Percentiles rank a stretch among this genome's conserved stretches.
phyloP scores from a whole-genome alignment of 1,284 basidiomycete genomes.

The Moesziomyces sp. region DNA sequence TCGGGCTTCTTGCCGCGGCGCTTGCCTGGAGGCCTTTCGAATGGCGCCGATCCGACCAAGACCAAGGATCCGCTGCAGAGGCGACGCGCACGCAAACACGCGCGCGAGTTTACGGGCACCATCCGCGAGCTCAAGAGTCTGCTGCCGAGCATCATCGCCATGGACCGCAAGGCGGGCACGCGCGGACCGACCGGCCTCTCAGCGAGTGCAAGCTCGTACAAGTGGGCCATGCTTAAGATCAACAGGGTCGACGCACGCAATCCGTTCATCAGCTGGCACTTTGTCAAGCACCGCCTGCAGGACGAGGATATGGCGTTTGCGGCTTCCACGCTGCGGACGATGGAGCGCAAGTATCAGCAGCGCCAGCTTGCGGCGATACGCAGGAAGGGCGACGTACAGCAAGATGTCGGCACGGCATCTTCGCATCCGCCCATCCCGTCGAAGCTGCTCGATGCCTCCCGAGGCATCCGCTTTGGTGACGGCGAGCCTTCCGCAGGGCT shows the following conservation, averaged over 20 bases:
- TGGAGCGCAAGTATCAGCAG: constrained; percentile 52
- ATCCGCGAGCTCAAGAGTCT: constrained; percentile 57
- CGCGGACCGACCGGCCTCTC: constrained; percentile 19
- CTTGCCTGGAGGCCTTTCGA: constrained; percentile 41
- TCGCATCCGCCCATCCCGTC: constrained; percentile 33
- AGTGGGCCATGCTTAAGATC: constrained; percentile 47
- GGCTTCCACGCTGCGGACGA: constrained; percentile 43
- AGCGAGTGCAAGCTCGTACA: constrained; percentile 40
- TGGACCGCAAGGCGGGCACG: constrained; percentile 34
- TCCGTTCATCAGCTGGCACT: constrained; percentile 61
- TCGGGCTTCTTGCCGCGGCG: constrained; percentile 52
- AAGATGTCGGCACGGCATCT: background rate
- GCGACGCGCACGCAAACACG: constrained; percentile 32
- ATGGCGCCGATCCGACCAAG: constrained; percentile 33
- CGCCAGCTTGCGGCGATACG: constrained; percentile 17
- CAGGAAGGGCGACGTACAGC: constrained; percentile 2
- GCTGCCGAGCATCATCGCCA: constrained; percentile 54
- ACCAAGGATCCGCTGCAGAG: constrained; percentile 13
- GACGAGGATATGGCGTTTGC: constrained; percentile 59
- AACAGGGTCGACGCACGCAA: constrained; percentile 58
- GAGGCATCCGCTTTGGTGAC: constrained; percentile 22
- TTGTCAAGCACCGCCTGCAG: constrained; percentile 54
- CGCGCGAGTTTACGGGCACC: constrained; percentile 54
- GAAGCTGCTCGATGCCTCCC: constrained; percentile 7
- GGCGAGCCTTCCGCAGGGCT: background rate